phyloP scores from a whole-genome alignment of 345 rosid genomes.

The Lepidium africanum region DNA sequence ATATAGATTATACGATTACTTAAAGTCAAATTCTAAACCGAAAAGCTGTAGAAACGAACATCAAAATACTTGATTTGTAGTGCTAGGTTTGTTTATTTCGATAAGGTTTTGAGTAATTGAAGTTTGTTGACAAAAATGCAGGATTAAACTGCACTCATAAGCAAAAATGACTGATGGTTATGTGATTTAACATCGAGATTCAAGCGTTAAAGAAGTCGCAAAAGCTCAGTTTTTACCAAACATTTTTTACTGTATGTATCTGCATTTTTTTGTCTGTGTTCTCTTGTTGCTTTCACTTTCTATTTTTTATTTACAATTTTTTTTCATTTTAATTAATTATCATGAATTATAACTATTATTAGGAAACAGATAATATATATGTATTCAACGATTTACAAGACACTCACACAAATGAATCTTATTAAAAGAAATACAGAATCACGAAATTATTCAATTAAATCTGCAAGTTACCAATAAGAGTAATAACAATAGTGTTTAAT shows the following conservation, averaged over 20 bases:
- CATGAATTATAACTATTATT: no score
- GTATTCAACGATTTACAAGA: not conserved
- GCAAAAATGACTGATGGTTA: not conserved
- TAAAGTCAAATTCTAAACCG: no score
- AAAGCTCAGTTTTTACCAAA: not conserved
- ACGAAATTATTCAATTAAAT: conserved; percentile 11
- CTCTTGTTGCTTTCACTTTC: not conserved
- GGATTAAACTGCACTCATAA: conserved; percentile 21
- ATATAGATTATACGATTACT: no score
- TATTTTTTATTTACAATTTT: not conserved
- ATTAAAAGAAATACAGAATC: not conserved
- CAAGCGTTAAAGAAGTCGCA: not conserved
- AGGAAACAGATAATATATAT: no score
- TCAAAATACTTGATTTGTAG: no score
- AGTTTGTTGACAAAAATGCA: not conserved
- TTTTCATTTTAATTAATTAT: not conserved
- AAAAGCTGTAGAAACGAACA: no score
- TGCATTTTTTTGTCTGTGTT: not conserved
- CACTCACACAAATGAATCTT: not conserved
- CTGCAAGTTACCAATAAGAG: conserved; percentile 3
- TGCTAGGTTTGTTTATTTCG: no score
- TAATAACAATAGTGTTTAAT: conserved; percentile 1
- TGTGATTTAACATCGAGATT: not conserved
- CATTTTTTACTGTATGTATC: not conserved
- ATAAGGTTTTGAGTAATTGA: no score